Percentiles rank a stretch among this genome's conserved stretches.
phyloP scores from a whole-genome alignment of 2,329 filamentous ascomycete genomes.

The Phialocephala sp. region DNA sequence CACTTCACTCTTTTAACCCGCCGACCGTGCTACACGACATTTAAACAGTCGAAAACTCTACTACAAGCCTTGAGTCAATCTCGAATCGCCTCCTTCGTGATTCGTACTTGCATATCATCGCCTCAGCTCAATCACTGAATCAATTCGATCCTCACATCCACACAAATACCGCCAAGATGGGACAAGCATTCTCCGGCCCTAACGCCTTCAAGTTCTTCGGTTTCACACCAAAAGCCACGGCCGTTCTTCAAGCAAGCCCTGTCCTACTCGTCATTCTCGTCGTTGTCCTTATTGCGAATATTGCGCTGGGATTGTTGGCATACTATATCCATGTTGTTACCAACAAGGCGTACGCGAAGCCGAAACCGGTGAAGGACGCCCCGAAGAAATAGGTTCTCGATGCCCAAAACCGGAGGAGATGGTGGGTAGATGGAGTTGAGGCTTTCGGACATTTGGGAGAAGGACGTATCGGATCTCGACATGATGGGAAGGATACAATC shows the following conservation, averaged over 20 bases:
- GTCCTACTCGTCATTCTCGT: slow-evolving; percentile 38
- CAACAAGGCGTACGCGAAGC: slow-evolving; percentile 40
- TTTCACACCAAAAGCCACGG: slow-evolving; percentile 42
- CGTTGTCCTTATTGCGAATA: slow-evolving; percentile 31
- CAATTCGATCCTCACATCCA: neutral
- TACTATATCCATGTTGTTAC: slow-evolving; percentile 40
- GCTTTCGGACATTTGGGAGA: neutral
- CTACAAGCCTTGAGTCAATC: neutral
- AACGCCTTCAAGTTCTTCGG: slow-evolving; percentile 43
- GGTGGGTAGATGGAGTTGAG: slow-evolving; percentile 10
- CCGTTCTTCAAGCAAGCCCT: slow-evolving; percentile 39
- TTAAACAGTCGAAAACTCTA: neutral
- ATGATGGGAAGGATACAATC: neutral
- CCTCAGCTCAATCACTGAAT: neutral
- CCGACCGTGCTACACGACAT: neutral
- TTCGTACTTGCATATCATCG: neutral
- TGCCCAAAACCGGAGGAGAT: neutral
- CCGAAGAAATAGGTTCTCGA: slow-evolving; percentile 27
- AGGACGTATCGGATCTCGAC: neutral
- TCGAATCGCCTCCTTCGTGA: slow-evolving; percentile 3
- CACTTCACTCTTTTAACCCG: neutral
- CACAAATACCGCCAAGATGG: slow-evolving; percentile 33
- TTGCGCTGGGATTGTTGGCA: slow-evolving; percentile 31
- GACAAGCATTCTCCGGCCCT: slow-evolving; percentile 41
- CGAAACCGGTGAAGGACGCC: slow-evolving; percentile 38